phyloP scores from a whole-genome alignment of 768 basidiomycete species.

The Kwoniella dejecticola region DNA sequence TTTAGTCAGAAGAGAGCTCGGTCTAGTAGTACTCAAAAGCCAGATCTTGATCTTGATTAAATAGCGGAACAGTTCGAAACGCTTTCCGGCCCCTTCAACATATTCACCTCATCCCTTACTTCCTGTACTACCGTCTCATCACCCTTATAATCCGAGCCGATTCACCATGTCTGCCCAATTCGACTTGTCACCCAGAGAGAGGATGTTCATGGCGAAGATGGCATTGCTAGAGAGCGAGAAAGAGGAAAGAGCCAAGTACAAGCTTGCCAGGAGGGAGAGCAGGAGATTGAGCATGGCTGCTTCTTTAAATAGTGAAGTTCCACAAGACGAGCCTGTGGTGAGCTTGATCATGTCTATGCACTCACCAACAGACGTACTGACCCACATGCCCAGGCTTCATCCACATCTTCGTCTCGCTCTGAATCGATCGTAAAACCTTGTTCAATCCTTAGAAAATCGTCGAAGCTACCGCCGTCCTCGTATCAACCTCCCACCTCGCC shows the following conservation, averaged over 20 bases:
- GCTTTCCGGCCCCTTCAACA: no score
- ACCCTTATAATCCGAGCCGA: no score
- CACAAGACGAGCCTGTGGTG: neutral
- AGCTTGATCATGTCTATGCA: neutral
- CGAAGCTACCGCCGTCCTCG: neutral
- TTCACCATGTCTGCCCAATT: neutral
- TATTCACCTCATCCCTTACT: no score
- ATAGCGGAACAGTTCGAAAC: no score
- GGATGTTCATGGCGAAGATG: slow-evolving; percentile 18
- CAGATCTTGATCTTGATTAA: no score
- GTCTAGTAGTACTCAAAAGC: no score
- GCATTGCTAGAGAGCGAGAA: slow-evolving; percentile 10
- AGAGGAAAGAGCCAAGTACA: slow-evolving; percentile 1
- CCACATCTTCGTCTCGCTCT: neutral
- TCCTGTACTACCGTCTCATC: neutral
- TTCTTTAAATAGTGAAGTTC: slow-evolving; percentile 1
- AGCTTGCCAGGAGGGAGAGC: neutral
- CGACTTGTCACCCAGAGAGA: slow-evolving; percentile 12
- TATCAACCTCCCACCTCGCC: neutral
- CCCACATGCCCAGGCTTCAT: neutral
- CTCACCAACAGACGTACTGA: neutral
- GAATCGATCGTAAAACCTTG: neutral
- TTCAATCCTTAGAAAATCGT: slow-evolving; percentile 15
- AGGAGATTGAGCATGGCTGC: slow-evolving; percentile 1
- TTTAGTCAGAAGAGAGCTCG: no score